phyloP scores from a whole-genome alignment of 768 basidiomycete genomes.

The Suillus placidus region DNA sequence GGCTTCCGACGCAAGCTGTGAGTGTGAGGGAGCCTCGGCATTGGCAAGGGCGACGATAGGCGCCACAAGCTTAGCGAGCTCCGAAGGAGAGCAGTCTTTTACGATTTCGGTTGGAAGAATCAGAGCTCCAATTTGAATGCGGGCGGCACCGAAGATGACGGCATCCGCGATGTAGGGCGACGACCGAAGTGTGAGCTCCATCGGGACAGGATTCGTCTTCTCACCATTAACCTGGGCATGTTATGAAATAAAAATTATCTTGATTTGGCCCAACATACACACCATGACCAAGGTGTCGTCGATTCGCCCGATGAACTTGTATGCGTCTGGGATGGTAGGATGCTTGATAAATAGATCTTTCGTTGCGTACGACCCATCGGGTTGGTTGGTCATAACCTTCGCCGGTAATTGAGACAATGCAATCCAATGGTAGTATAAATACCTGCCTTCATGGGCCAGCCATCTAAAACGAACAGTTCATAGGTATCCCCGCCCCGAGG shows the following conservation, averaged over 20 bases:
- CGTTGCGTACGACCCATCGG: constrained; percentile 57
- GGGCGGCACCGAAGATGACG: constrained; percentile 54
- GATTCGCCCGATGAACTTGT: constrained; percentile 54
- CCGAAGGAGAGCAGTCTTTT: constrained; percentile 27
- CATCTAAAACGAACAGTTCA: constrained; percentile 53
- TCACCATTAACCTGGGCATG: constrained; percentile 45
- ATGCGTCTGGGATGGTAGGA: constrained; percentile 41
- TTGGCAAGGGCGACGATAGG: constrained; percentile 56
- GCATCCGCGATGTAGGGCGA: constrained; percentile 50
- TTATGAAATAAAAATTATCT: constrained; percentile 13
- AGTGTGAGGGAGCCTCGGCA: constrained; percentile 52
- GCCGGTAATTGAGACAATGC: background rate
- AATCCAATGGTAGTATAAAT: constrained; percentile 22
- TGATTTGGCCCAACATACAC: background rate
- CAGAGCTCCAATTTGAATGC: constrained; percentile 52
- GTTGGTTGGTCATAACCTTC: constrained; percentile 42
- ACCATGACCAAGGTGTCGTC: constrained; percentile 56
- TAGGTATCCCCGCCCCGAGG: constrained; percentile 43
- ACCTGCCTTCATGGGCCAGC: constrained; percentile 51
- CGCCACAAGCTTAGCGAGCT: constrained; percentile 37
- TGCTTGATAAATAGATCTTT: constrained; percentile 57
- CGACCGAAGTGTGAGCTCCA: constrained; percentile 54
- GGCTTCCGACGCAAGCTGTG: constrained; percentile 52
- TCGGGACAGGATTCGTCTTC: constrained; percentile 60
- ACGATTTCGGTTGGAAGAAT: constrained; percentile 51